Evolutionary conservation across 2,329 filamentous ascomycete genomes (phyloP).

Genomic region (Colletotrichum simmondsii): DNA sequence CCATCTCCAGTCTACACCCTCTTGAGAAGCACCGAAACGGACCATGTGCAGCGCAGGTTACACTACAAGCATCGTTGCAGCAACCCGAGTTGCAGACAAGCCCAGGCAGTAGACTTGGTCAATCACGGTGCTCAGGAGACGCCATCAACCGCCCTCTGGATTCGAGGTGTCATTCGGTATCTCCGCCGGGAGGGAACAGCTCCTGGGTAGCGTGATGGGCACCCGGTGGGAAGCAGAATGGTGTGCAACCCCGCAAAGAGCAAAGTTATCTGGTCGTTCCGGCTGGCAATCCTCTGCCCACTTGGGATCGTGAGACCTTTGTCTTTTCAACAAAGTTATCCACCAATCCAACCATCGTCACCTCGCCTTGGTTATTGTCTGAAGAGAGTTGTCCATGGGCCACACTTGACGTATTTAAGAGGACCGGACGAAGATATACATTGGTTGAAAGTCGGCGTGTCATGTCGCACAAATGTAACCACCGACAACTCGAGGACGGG

Average conservation of each 20-base stretch:
- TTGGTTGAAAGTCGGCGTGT: not conserved
- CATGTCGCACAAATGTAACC: not conserved
- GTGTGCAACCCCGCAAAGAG: constrained; percentile 28
- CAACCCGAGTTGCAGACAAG: constrained; percentile 22
- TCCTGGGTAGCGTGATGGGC: constrained; percentile 32
- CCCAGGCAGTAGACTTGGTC: constrained; percentile 10
- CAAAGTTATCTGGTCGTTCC: not conserved
- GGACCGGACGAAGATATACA: not conserved
- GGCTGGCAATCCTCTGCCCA: not conserved
- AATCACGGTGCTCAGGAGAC: constrained; percentile 18
- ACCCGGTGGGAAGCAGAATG: not conserved
- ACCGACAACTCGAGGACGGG: constrained; percentile 9
- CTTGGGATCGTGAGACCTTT: not conserved
- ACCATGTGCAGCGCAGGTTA: constrained; percentile 19
- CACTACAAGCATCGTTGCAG: constrained; percentile 28
- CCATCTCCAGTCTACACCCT: not conserved
- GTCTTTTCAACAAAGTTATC: not conserved
- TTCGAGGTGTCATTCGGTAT: constrained; percentile 31
- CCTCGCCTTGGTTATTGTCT: not conserved
- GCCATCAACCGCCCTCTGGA: constrained; percentile 9
- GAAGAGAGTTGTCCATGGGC: not conserved
- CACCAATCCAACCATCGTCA: not conserved
- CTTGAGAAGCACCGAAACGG: constrained; percentile 2
- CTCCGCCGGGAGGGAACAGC: constrained; percentile 29
- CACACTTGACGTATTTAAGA: not conserved